Conservation (phyloP, 805 yeast species). For the Candida argentea region DNA sequence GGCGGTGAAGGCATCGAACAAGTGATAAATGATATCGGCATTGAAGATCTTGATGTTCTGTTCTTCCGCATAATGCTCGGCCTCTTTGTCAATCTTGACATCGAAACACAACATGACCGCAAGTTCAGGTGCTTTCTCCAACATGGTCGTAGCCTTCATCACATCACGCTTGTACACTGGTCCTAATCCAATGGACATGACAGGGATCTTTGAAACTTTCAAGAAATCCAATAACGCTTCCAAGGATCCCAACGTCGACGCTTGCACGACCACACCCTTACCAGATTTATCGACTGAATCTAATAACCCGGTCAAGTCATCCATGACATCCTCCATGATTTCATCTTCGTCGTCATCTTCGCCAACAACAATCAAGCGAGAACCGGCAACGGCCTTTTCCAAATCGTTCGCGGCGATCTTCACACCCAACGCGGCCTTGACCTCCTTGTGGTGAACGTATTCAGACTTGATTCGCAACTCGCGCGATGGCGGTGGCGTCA, state of each 20-base stretch:
- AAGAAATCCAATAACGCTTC: conserved; percentile 96
- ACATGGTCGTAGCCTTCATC: conserved; percentile 94
- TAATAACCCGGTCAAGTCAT: conserved; percentile 86
- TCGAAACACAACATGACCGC: conserved; percentile 99
- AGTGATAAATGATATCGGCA: conserved; percentile 93
- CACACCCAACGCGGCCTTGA: conserved; percentile 98
- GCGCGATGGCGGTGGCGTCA: conserved; percentile 96
- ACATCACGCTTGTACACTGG: conserved; percentile 98
- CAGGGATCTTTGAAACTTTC: conserved; percentile 98
- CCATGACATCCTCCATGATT: conserved; percentile 96
- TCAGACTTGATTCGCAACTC: conserved; percentile 96
- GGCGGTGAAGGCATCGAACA: conserved; percentile 89
- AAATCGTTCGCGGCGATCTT: conserved; percentile 96
- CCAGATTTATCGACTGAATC: conserved; percentile 94
- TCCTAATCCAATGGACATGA: conserved; percentile 95
- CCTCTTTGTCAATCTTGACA: conserved; percentile 94
- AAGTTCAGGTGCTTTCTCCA: conserved; percentile 88
- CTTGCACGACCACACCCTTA: conserved; percentile 96
- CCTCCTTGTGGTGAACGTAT: conserved; percentile 93
- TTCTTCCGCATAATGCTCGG: conserved; percentile 94
- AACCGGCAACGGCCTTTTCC: conserved; percentile 98
- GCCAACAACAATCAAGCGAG: conserved; percentile 88
- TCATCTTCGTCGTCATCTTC: conserved; percentile 98
- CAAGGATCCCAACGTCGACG: conserved; percentile 94
- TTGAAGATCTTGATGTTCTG: conserved; percentile 86